phyloP scores from a whole-genome alignment of 1,284 basidiomycete genomes.

The Ceratobasidium sp. region DNA sequence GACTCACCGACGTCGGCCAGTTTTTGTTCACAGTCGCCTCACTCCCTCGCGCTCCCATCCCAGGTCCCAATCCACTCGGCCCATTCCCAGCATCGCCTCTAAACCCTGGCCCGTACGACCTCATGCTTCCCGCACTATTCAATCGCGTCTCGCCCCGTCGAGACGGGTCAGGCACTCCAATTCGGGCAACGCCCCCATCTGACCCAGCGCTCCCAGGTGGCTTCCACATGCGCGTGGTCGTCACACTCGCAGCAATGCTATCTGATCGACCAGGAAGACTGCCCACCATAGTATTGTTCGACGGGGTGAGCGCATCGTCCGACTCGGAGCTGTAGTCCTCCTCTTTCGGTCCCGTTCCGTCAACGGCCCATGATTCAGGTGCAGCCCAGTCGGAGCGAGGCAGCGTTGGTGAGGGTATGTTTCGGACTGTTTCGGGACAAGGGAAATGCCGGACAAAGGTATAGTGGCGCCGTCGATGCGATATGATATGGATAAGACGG shows the following conservation, averaged over 20 bases:
- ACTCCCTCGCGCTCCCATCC: conserved; percentile 6
- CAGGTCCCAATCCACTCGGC: background rate
- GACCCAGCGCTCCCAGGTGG: conserved; percentile 31
- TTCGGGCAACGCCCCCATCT: conserved; percentile 33
- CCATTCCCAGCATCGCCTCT: background rate
- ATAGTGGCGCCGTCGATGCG: too few species aligned
- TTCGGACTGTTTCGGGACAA: conserved; percentile 32
- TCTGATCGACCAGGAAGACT: conserved; percentile 12
- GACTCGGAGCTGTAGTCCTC: conserved; percentile 49
- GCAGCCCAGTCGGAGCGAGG: conserved; percentile 54
- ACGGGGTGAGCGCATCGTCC: conserved; percentile 21
- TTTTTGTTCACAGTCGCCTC: conserved; percentile 2
- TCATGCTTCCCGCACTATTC: conserved; percentile 39
- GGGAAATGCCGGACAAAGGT: background rate
- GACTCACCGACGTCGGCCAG: conserved; percentile 15
- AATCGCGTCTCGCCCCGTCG: conserved; percentile 30
- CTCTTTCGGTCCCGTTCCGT: conserved; percentile 52
- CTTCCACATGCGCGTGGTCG: conserved; percentile 1
- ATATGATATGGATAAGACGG: too few species aligned
- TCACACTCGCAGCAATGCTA: conserved; percentile 24
- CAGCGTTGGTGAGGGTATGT: conserved; percentile 31
- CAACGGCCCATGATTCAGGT: conserved; percentile 61
- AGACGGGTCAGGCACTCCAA: conserved; percentile 5
- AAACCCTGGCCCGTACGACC: conserved; percentile 6
- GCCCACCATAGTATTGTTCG: background rate